These are phyloP conservation scores for Pochonia chlamydosporia DNA, from an alignment of 2,329 filamentous ascomycete genomes.

Conservation along the genomic window DNA sequence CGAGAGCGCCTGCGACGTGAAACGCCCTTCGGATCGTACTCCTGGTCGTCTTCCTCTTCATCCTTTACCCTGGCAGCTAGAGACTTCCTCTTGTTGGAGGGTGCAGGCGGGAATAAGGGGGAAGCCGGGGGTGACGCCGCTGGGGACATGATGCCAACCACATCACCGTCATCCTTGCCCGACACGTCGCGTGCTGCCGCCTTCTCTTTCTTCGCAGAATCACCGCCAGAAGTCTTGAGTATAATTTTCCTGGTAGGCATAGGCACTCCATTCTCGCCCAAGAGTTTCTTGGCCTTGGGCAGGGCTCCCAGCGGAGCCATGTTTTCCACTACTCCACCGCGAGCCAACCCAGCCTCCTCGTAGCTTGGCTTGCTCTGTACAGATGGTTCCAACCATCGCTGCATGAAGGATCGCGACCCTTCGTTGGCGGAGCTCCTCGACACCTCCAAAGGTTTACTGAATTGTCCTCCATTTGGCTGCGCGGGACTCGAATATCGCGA, in stretches of 20 bases:
- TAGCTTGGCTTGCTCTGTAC: constrained; percentile 63
- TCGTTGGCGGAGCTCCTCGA: constrained; percentile 28
- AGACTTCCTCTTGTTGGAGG: constrained; percentile 15
- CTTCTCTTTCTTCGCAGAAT: constrained; percentile 19
- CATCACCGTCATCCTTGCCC: constrained; percentile 17
- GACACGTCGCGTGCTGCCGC: constrained; percentile 12
- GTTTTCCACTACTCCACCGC: constrained; percentile 71
- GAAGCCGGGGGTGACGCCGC: constrained; percentile 8
- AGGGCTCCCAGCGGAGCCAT: constrained; percentile 77
- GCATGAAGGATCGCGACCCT: constrained; percentile 44
- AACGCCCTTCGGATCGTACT: constrained; percentile 35
- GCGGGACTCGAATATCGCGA: constrained; percentile 52
- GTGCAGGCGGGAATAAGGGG: constrained; percentile 16
- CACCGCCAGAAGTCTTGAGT: constrained; percentile 32
- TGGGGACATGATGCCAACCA: constrained; percentile 12
- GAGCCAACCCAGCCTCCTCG: constrained; percentile 68
- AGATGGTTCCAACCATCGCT: constrained; percentile 53
- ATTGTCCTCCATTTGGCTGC: constrained; percentile 20
- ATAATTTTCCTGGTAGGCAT: constrained; percentile 38
- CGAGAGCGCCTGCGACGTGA: constrained; percentile 26
- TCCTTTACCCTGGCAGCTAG: constrained; percentile 16
- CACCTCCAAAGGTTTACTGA: constrained; percentile 30
- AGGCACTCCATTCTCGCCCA: constrained; percentile 19
- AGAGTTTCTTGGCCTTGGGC: constrained; percentile 50
- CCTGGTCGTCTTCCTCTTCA: constrained; percentile 34